A percentile compares a stretch with the other conserved stretches of the same genome.
phyloP scores from a whole-genome alignment of 2,329 filamentous ascomycete species.

The Pseudogymnoascus sp. region DNA sequence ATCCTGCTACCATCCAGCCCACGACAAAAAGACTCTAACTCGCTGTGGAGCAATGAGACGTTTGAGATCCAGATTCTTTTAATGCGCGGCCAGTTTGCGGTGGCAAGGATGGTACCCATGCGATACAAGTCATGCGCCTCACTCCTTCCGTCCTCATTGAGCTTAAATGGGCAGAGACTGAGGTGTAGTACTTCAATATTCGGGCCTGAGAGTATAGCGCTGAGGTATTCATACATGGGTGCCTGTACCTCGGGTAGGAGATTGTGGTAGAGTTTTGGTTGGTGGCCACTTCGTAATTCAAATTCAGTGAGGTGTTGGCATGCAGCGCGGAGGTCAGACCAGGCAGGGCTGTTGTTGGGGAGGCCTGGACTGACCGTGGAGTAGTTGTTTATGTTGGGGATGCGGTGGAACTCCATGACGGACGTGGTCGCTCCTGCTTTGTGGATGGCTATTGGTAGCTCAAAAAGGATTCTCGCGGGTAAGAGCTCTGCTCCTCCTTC shows the following conservation, averaged over 20 bases:
- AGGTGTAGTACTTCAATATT: too few relatives aligned
- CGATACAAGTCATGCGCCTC: not conserved
- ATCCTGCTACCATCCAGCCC: not conserved
- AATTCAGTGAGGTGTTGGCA: not conserved
- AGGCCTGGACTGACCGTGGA: not conserved
- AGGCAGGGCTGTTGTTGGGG: not conserved
- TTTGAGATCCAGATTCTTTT: not conserved
- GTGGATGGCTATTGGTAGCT: slow-evolving; percentile 4
- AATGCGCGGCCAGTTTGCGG: not conserved
- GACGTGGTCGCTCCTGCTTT: not conserved
- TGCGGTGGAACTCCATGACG: not conserved
- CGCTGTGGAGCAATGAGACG: not conserved
- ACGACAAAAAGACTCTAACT: not conserved
- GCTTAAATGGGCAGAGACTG: too few relatives aligned
- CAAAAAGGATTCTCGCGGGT: not conserved
- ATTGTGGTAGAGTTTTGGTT: not conserved
- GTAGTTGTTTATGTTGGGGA: not conserved
- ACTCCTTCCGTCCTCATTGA: too few relatives aligned
- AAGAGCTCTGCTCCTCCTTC: not conserved
- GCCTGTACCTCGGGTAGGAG: not conserved
- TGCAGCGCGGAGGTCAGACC: not conserved
- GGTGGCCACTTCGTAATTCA: too few relatives aligned
- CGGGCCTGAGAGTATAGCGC: not conserved
- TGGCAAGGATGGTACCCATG: not conserved
- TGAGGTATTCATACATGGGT: not conserved